Base-by-base conservation (phyloP, 768 basidiomycete species). In the Pleurotus cornucopiae region DNA sequence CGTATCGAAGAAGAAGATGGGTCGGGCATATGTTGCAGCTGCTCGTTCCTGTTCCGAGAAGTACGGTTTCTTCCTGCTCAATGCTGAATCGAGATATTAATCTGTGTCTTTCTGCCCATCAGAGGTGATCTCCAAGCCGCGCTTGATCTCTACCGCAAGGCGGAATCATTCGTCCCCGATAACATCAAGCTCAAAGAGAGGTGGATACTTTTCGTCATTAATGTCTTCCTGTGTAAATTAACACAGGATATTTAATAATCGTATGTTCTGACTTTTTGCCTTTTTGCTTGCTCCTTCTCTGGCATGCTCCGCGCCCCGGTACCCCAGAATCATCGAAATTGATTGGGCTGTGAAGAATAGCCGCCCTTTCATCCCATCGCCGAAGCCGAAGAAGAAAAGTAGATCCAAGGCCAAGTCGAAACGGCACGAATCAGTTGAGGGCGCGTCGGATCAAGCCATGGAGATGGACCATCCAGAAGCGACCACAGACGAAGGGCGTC, bases 141-240 rank as follows among this genome's bases (percentile, higher is more conserved):
- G 2, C 77, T 94, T 39, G 87, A 90, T 54, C 79, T 93, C 13
- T 94, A 92, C 66, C 84, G 85, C 65, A 88, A 89, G 63, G 91
- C 90, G 16, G 86, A 87, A 67, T 77, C 78, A 4, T 92, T 91
- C 61, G 89, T 91, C 47, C 91, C 91, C n/a, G 87, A 91, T 57
- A 93, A 94, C 65, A 69, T 82, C 70, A 92, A 90, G 68, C 78
- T 94, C 48, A 83, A 85, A 80, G 89, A 89, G 78, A 88, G 91
- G 91, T 92, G 79, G 81, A 85, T 85, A 77, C 78, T 82, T 76
- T 86, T 85, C 69, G 71, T 86, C 69, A 69, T 84, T 67, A 74
- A 83, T 69, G 79, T 86, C 67, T 85, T 84, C 66, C 71, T 84
- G 67, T 78, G 78, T 76, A 77, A 77, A 70, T 62, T 80, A 67